Conservation (phyloP, 2,329 filamentous ascomycete species). For the Microdochium nivale region DNA sequence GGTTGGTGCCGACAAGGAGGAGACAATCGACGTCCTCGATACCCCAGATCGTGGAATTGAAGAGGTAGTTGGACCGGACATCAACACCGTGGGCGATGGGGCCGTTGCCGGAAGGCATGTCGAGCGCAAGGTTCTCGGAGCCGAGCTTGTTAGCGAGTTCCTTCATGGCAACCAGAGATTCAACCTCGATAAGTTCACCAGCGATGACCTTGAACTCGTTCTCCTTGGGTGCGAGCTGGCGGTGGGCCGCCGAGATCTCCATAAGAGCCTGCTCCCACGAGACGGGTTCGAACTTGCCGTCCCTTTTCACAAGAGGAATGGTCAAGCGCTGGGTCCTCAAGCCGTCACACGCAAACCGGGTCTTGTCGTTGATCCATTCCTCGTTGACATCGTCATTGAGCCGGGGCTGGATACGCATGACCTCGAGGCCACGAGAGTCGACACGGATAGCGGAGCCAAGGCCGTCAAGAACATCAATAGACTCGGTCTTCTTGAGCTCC, state of each 20-base stretch:
- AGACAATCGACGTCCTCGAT: constrained; percentile 91
- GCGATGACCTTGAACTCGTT: constrained; percentile 96
- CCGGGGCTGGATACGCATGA: constrained; percentile 88
- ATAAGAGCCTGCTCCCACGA: constrained; percentile 93
- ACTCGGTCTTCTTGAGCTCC: constrained; percentile 95
- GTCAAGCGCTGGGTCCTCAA: constrained; percentile 94
- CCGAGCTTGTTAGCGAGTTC: constrained; percentile 94
- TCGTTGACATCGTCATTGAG: constrained; percentile 98
- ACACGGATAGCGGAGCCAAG: constrained; percentile 92
- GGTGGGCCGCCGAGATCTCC: constrained; percentile 75
- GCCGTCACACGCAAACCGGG: constrained; percentile 91
- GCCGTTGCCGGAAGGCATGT: constrained; percentile 74
- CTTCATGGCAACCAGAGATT: constrained; percentile 93
- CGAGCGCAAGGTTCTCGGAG: constrained; percentile 90
- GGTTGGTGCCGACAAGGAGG: constrained; percentile 89
- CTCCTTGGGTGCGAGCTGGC: constrained; percentile 69
- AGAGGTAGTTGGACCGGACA: constrained; percentile 86
- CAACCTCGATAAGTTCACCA: constrained; percentile 83
- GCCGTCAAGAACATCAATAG: constrained; percentile 87
- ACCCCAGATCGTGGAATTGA: constrained; percentile 92
- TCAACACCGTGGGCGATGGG: constrained; percentile 90
- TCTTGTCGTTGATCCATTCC: constrained; percentile 99
- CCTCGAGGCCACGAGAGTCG: constrained; percentile 86
- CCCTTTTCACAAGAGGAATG: constrained; percentile 78
- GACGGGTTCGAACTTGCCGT: constrained; percentile 84